These are phyloP conservation scores for Amborella trichopoda DNA, from an alignment of 164 flowering plant genomes.

Conservation along the genomic window DNA sequence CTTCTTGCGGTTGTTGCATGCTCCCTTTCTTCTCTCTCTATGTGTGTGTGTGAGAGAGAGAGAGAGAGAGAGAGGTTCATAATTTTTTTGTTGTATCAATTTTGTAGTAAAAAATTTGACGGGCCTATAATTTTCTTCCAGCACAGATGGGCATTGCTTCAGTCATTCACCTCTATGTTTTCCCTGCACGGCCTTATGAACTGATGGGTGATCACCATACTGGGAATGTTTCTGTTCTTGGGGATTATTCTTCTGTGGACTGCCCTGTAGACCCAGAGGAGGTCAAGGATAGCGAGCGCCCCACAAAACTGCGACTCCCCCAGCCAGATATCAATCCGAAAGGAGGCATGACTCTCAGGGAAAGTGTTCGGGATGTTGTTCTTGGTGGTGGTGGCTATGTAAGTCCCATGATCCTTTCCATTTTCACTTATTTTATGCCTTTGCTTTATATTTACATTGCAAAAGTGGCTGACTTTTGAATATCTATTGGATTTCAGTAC, in stretches of 20 bases:
- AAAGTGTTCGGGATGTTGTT: conserved; percentile 86
- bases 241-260: conserved; percentile 84
- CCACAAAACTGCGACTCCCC: conserved; percentile 84
- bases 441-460: too few species aligned
- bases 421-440: neutral
- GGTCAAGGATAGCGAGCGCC: conserved; percentile 91
- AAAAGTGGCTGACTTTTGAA: too few species aligned
- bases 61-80: too few species aligned
- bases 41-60: too few species aligned
- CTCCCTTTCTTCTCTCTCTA: too few species aligned
- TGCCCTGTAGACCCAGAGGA: conserved; percentile 94
- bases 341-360: conserved; percentile 70
- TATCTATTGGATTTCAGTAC: too few species aligned
- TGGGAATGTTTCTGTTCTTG: conserved; percentile 79
- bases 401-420: conserved; percentile 19
- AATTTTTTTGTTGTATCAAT: too few species aligned
- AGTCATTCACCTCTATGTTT: conserved; percentile 82
- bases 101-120: conserved; percentile 30
- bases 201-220: conserved; percentile 66
- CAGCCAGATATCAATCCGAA: conserved; percentile 48
- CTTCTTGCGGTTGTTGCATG: too few species aligned
- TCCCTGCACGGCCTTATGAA: conserved; percentile 85
- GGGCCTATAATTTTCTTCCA: conserved; percentile 41
- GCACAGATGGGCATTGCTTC: conserved; percentile 99
- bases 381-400: conserved; percentile 89